These are phyloP conservation scores for Cordyceps tenuipes DNA, from an alignment of 2,329 filamentous ascomycete species.

Conservation along the genomic window DNA sequence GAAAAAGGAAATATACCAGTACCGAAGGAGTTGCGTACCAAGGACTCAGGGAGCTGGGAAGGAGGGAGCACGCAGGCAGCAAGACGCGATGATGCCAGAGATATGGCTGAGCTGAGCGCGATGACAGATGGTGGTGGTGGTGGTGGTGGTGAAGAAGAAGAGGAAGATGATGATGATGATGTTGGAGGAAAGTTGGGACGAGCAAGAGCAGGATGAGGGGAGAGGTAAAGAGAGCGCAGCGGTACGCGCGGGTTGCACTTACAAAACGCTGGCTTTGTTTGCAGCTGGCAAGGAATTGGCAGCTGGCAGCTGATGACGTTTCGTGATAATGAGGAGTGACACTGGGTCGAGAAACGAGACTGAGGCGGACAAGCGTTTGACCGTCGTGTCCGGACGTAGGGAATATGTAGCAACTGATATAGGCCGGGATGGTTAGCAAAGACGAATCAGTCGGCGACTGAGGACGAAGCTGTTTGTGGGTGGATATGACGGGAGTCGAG, in stretches of 20 bases:
- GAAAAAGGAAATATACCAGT: slow-evolving; percentile 1
- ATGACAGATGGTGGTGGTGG: too few relatives aligned
- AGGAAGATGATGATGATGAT: too few relatives aligned
- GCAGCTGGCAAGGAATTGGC: neutral
- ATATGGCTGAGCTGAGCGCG: too few relatives aligned
- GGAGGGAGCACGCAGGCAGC: slow-evolving; percentile 5
- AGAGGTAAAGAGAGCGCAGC: neutral
- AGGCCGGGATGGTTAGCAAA: slow-evolving; percentile 8
- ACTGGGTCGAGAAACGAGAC: neutral
- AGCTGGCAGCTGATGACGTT: neutral
- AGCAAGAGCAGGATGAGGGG: neutral
- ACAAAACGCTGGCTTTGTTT: neutral
- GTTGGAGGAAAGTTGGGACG: neutral
- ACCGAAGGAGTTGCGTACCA: neutral
- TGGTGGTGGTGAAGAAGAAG: too few relatives aligned
- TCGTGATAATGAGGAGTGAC: neutral
- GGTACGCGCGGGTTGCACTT: neutral
- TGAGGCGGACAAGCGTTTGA: neutral
- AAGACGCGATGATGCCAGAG: neutral
- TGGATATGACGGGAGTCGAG: slow-evolving; percentile 2
- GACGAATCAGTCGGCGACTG: neutral
- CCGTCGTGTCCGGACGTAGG: neutral
- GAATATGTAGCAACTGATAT: slow-evolving; percentile 1
- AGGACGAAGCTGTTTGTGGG: neutral
- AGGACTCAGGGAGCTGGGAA: neutral